phyloP scores from a whole-genome alignment of 2,329 filamentous ascomycete species.

The Phyllachora maydis region DNA sequence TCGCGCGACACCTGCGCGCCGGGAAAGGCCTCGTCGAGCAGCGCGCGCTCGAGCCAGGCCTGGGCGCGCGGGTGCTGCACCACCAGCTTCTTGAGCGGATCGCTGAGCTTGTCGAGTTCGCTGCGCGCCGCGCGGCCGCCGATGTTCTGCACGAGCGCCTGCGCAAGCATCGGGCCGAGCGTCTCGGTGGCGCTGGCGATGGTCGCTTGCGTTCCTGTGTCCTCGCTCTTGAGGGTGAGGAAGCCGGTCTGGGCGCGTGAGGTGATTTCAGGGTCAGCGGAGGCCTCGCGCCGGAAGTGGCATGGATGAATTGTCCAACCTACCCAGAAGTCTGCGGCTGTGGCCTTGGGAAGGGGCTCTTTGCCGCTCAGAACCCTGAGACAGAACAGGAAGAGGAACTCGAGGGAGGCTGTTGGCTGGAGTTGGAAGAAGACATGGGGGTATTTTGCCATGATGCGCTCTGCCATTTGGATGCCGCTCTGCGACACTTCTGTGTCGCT shows the following conservation, averaged over 20 bases:
- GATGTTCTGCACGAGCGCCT: conserved; percentile 41
- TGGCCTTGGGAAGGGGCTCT: conserved; percentile 56
- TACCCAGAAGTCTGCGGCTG: conserved; percentile 60
- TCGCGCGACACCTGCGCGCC: conserved; percentile 33
- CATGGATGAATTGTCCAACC: conserved; percentile 5
- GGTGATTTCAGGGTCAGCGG: too few relatives aligned
- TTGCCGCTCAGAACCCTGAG: conserved; percentile 48
- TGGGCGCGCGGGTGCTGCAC: conserved; percentile 31
- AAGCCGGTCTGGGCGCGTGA: conserved; percentile 24
- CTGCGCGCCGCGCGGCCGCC: conserved; percentile 48
- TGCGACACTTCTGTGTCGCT: conserved; percentile 54
- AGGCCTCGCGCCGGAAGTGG: not conserved
- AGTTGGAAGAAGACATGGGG: conserved; percentile 38
- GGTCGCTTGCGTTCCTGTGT: conserved; percentile 18
- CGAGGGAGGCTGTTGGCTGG: conserved; percentile 32
- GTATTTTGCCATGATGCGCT: conserved; percentile 39
- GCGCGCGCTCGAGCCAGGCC: conserved; percentile 39
- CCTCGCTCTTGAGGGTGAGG: conserved; percentile 22
- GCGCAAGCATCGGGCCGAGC: conserved; percentile 38
- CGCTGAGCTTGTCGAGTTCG: conserved; percentile 49
- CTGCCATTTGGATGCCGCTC: conserved; percentile 51
- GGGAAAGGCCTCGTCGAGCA: conserved; percentile 33
- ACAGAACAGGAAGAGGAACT: conserved; percentile 51
- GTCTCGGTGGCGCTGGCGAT: conserved; percentile 30
- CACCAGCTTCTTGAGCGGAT: conserved; percentile 50